Base-by-base conservation (phyloP, 164 flowering plant genomes). In the Santalum album region DNA sequence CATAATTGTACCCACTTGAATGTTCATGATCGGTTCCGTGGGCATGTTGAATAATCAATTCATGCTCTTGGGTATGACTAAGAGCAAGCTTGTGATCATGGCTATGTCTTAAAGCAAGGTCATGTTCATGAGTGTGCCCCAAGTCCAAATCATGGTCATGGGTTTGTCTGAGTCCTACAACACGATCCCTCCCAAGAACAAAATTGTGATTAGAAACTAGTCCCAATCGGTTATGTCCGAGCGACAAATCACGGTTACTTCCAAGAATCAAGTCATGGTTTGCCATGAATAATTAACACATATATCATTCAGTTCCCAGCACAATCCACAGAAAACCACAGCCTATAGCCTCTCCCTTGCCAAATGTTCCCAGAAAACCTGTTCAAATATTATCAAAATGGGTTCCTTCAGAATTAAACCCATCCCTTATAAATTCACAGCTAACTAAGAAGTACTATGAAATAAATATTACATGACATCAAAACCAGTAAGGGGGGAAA, bases 211-310 rank as follows among this genome's bases (percentile, higher is more conserved):
- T n/a, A 51, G 49, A 61, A 32, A 51, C 57, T 18, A 65, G 32
- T 18, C 57, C 63, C 21, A 65, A 29, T 6, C 48, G 67, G 48
- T 56, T 55, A 35, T 62, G 58, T 9, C 66, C 61, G 36, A 65
- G 53, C 6, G 62, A 51, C 22, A 51, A 24, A 35, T 44, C 57
- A 15, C 36, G 55, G 12, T 58, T 63, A 18, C 45, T 46, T n/a
- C 68, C 70, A 11, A 65, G 55, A 12, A 65, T 52, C 57, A 70
- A 29, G 2, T 65, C 65, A 22, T 65, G 54, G 59, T 70, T 65
- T 12, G 49, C 58, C 74, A 71, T 71, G 12, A 26, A 24, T 25
- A 12, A 14, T 21, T 25, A 18, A 17, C 40, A 34, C 34, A 61
- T 0, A n/a, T n/a, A 43, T 43, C 22, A 43, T 4, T 43, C 23